Base-by-base conservation (phyloP, 2,329 filamentous ascomycete genomes). In the Aspergillus tanneri region DNA sequence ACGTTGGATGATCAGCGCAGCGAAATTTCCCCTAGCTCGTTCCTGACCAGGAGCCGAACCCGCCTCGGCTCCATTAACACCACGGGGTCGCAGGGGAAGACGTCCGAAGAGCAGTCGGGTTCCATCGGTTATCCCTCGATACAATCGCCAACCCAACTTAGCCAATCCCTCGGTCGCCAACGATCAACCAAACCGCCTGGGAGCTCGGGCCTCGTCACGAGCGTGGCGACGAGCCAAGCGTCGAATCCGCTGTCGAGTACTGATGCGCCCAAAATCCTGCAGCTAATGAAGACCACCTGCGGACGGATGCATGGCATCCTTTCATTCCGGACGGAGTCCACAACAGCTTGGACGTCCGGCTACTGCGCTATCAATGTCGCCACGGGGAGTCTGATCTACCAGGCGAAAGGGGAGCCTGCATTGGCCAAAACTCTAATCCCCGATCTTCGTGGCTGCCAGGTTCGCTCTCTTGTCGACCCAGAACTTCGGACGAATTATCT, bases 311-410 rank as follows among this genome's bases (percentile, higher is more conserved):
- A 77, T 58, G 75, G 75, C 21, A 76, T 77, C 41, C 68, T 77
- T n/a, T 77, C 72, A 30, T 77, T 77, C 58, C 68, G 74, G 40
- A 71, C 67, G 9, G 63, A 72, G 19, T 63, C 68, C 21, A 70
- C 66, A 22, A 64, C 64, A 28, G 60, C 73, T 36, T 77, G 75
- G 75, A 72, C 72, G 28, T 76, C 74, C 9, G 75, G 74, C 23
- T 77, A 77, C 50, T 77, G 75, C 59, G 74, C 75, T 14, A 77
- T 77, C 50, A 77, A 77, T 52, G 75, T 77, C 45, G 72, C 74
- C 22, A 72, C 72, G 7, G 75, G 75, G 34, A 76, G 73, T 57
- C 57, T 77, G 24, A 76, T 77, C 27, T 77, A 76, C 50, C 74
- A 77, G 55, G 72, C 73, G 2, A 77, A 77, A 55, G 74, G 74